A percentile compares a stretch with the other conserved stretches of the same genome.
Evolutionary conservation across 257 asterid species (phyloP).

Genomic region (Cruciata laevipes): DNA sequence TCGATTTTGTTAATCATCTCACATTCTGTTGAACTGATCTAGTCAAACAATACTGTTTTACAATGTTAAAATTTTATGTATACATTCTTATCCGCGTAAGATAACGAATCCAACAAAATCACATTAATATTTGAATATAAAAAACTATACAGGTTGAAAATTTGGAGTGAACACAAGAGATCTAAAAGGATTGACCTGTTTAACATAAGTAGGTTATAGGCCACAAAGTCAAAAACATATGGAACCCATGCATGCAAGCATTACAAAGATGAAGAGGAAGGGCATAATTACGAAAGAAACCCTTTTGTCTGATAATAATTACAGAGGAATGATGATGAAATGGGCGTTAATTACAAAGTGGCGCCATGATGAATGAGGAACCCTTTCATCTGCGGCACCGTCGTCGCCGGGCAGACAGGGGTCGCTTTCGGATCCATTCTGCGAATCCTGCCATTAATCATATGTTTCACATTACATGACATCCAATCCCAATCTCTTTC

Average conservation of each 20-base stretch:
- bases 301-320: conserved; percentile 7
- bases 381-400: conserved; percentile 12
- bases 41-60: no score
- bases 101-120: no score
- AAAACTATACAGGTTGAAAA: no score
- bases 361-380: not conserved
- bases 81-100: no score
- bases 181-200: not conserved
- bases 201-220: not conserved
- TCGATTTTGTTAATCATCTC: no score
- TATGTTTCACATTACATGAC: conserved; percentile 17
- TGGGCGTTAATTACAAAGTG: not conserved
- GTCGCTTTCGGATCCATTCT: conserved; percentile 30
- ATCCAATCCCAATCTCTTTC: not conserved
- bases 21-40: no score
- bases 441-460: conserved; percentile 21
- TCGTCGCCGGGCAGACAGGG: conserved; percentile 18
- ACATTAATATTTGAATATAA: no score
- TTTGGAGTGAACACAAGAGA: not conserved
- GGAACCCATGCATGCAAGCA: conserved; percentile 20
- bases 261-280: conserved; percentile 5
- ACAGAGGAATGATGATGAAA: conserved; percentile 5
- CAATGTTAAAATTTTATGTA: no score
- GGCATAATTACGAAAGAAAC: conserved; percentile 3
- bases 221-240: conserved; percentile 28